A percentile compares a stretch with the other conserved stretches of the same genome.
Conservation (phyloP, 352 stramenopile species). For the Phytopythium oedochilum region DNA sequence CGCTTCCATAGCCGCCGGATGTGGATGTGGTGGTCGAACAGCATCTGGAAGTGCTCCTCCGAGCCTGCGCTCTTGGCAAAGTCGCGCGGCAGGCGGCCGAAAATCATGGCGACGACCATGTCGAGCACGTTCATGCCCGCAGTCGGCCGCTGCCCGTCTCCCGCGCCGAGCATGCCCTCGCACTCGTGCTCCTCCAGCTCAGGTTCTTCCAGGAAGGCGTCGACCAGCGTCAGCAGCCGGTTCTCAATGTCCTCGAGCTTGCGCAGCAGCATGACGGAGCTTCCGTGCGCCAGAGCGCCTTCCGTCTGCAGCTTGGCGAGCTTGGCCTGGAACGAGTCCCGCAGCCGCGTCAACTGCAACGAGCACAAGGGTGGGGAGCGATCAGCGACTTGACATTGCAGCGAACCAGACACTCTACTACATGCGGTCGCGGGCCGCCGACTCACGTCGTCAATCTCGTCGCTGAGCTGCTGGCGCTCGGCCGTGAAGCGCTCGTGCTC, state of each 20-base stretch:
- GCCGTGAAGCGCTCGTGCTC: slow-evolving; percentile 42
- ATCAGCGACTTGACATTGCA: too few relatives aligned
- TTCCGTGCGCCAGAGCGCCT: slow-evolving; percentile 13
- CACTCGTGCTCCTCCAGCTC: slow-evolving; percentile 48
- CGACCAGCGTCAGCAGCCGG: slow-evolving; percentile 48
- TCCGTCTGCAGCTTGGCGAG: slow-evolving; percentile 28
- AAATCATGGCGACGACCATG: slow-evolving; percentile 86
- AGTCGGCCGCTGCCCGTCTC: slow-evolving; percentile 8
- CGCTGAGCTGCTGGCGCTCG: slow-evolving; percentile 46
- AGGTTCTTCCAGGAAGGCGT: slow-evolving; percentile 52
- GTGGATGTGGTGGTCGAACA: slow-evolving; percentile 76
- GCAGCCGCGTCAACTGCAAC: slow-evolving; percentile 45
- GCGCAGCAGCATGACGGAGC: slow-evolving; percentile 54
- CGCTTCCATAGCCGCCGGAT: slow-evolving; percentile 79
- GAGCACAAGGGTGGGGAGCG: not conserved
- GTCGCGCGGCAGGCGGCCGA: slow-evolving; percentile 72
- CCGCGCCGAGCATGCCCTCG: slow-evolving; percentile 33
- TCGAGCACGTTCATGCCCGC: slow-evolving; percentile 77
- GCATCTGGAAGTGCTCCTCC: slow-evolving; percentile 71
- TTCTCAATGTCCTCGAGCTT: slow-evolving; percentile 81
- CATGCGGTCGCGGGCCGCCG: not conserved
- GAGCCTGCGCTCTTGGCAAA: slow-evolving; percentile 40
- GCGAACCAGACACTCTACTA: not conserved
- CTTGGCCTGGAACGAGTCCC: slow-evolving; percentile 67
- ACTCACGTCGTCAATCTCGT: slow-evolving; percentile 71